A percentile compares a stretch with the other conserved stretches of the same genome.
Evolutionary conservation across 805 yeast species (phyloP).

Genomic region (Candida sithepensis): DNA sequence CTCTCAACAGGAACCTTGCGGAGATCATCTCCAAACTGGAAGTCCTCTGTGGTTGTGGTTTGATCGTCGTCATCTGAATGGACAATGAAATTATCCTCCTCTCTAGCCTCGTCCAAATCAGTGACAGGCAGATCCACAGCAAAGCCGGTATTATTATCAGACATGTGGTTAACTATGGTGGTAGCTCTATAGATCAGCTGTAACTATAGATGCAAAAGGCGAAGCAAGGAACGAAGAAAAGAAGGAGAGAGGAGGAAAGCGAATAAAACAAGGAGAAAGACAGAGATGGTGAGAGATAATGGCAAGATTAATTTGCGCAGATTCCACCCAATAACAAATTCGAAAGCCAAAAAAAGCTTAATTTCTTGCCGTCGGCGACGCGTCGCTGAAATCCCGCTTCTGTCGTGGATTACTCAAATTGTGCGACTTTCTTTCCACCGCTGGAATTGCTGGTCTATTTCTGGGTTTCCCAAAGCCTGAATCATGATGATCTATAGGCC

Average conservation of each 20-base stretch:
- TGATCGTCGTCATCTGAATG: constrained; percentile 10
- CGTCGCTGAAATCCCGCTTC: no score
- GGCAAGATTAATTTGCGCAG: no score
- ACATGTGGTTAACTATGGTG: not conserved
- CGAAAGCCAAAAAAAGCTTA: not conserved
- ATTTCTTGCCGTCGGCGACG: no score
- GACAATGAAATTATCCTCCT: constrained; percentile 19
- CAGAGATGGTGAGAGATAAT: no score
- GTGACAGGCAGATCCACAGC: constrained; percentile 52
- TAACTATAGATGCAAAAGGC: not conserved
- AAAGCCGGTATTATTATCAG: constrained; percentile 10
- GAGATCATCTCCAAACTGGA: constrained; percentile 11
- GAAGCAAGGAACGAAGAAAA: not conserved
- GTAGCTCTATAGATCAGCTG: not conserved
- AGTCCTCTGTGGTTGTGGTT: constrained; percentile 24
- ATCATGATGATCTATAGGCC: no score
- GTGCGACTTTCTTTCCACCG: no score
- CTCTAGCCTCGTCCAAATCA: constrained; percentile 43
- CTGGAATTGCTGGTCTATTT: no score
- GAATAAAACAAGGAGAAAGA: not conserved
- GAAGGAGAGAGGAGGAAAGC: not conserved
- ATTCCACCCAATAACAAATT: not conserved
- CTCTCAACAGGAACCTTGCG: not conserved
- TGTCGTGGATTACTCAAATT: no score
- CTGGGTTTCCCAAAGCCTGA: no score